Evolutionary conservation across 192 early-diverging fungal genomes (phyloP), one percentile per base, ranked within the genome.

Genomic region (Physocladia obscura): DNA sequence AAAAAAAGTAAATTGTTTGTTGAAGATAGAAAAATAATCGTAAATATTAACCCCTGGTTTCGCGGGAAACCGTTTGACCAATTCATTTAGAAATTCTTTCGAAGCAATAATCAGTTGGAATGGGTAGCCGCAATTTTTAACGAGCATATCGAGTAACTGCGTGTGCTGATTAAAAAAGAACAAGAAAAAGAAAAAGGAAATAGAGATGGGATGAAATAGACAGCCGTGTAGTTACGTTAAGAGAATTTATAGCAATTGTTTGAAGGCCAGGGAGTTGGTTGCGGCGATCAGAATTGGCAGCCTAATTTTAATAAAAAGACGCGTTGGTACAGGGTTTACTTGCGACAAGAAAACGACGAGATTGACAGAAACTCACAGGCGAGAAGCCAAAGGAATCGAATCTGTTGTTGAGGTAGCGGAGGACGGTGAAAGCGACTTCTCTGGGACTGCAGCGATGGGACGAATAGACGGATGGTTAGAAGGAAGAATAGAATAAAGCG

Each of bases 71-170:
- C 89, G 82, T 38, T 91, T 84, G 21, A 98, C 95, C 13, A 99
- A 85, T 68, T 94, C 93, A 78, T 96, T 97, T 35, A 99, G 79
- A 74, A 99, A 98, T 72, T 99, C 98, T 69, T 97, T 96, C 36
- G 92, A 89, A 39, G 90, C 91, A 38, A 99, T 89, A 69, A 97
- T 94, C 62, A 95, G 79, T 70, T 99, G 96, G 67, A 99, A 97
- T 2, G 98, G 89, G 74, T 97, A 94, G 0, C 96, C 96, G 74
- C 98, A 98, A 76, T 98, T 99, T 79, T 99, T 99, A 69, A 97
- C 93, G 67, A 94, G 93, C 69, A 94, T 91, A 76, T 99, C 98
- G 26, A 99, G 83, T 3, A 99, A 84, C 89, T 88, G 62, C 27
- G 79, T 75, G 4, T 78, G 74, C 39, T 76, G 62, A 24, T 62